Conservation (phyloP, 140 eudicot species). For the Anethum foeniculum region DNA sequence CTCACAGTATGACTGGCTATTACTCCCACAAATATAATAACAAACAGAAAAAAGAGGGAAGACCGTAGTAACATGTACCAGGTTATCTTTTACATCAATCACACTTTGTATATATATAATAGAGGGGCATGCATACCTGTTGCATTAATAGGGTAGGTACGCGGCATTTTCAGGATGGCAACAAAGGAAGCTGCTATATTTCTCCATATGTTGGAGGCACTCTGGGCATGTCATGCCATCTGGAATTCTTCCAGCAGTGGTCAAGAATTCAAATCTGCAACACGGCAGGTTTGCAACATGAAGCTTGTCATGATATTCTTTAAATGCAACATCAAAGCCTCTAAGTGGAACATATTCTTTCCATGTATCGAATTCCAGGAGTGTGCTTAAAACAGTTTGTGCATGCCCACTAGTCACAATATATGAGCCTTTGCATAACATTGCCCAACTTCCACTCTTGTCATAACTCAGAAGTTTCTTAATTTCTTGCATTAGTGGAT, state of each 20-base stretch:
- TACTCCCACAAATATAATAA: not conserved
- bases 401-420: conserved; percentile 41
- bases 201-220: conserved; percentile 50
- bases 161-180: conserved; percentile 45
- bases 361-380: conserved; percentile 40
- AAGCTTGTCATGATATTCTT: conserved; percentile 34
- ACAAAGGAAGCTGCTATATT: conserved; percentile 43
- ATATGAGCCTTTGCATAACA: conserved; percentile 47
- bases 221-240: conserved; percentile 61
- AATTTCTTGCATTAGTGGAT: conserved; percentile 45
- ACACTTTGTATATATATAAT: not conserved
- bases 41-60: not conserved
- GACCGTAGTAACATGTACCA: not conserved
- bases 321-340: conserved; percentile 39
- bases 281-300: conserved; percentile 30
- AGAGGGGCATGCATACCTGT: not conserved
- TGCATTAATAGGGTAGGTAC: not conserved
- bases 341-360: conserved; percentile 28
- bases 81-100: not conserved
- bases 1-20: not conserved
- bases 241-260: conserved; percentile 44
- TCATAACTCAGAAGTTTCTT: conserved; percentile 60
- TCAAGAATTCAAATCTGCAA: conserved; percentile 48
- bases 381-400: conserved; percentile 26
- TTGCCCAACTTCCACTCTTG: conserved; percentile 42